phyloP scores from a whole-genome alignment of 1,284 basidiomycete genomes.

The Leccinum laetum region DNA sequence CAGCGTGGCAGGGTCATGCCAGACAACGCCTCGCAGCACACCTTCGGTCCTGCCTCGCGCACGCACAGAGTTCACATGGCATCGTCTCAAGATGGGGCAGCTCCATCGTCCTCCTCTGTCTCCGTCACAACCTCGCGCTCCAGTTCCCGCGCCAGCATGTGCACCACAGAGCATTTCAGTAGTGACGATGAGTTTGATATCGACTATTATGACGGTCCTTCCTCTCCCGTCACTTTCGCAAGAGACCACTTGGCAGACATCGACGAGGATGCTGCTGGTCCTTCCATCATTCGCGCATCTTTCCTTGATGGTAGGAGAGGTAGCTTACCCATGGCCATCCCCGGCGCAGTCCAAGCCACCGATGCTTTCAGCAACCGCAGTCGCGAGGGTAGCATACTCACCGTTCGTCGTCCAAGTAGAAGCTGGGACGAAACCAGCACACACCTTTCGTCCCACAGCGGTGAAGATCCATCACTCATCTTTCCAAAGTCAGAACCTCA shows the following conservation, averaged over 20 bases:
- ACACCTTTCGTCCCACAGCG: constrained; percentile 23
- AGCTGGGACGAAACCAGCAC: constrained; percentile 49
- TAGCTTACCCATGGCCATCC: constrained; percentile 48
- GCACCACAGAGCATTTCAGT: constrained; percentile 42
- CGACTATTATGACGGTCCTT: constrained; percentile 38
- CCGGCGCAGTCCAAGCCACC: constrained; percentile 22
- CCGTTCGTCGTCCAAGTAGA: constrained; percentile 52
- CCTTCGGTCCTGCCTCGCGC: constrained; percentile 40
- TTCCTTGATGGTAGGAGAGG: constrained; percentile 36
- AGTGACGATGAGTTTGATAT: constrained; percentile 52
- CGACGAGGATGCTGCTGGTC: constrained; percentile 31
- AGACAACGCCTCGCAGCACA: constrained; percentile 51
- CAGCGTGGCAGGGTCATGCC: constrained; percentile 32
- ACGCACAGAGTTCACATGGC: constrained; percentile 20
- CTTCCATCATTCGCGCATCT: constrained; percentile 23
- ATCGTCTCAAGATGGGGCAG: constrained; percentile 26
- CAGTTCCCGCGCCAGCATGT: constrained; percentile 36
- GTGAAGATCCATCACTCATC: constrained; percentile 34
- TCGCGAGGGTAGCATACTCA: constrained; percentile 49
- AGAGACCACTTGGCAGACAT: constrained; percentile 38
- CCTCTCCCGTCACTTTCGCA: constrained; percentile 35
- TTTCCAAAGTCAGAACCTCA: constrained; percentile 44
- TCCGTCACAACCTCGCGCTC: constrained; percentile 40
- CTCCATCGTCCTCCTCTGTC: constrained; percentile 46
- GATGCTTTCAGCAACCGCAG: constrained; percentile 33